A percentile compares a stretch with the other conserved stretches of the same genome.
Evolutionary conservation across 1,284 basidiomycete genomes (phyloP).

Genomic region (Coniophora puteana): DNA sequence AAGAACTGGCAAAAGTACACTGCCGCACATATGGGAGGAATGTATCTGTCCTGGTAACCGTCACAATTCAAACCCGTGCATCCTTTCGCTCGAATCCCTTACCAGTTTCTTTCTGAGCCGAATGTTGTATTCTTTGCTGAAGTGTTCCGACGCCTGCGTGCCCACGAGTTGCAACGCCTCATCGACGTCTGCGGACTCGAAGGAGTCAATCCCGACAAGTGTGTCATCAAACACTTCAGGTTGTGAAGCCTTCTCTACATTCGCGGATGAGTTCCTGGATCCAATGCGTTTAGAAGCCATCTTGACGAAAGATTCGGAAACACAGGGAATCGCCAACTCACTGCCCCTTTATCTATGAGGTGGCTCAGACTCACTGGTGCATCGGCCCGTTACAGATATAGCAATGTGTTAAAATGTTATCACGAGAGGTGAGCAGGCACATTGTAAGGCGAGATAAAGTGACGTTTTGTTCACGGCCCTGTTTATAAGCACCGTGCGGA

Average conservation of each 20-base stretch:
- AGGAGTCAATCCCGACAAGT: slow-evolving; percentile 13
- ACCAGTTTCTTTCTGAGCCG: slow-evolving; percentile 59
- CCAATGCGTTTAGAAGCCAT: slow-evolving; percentile 18
- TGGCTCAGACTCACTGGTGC: too few relatives aligned
- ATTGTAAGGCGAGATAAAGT: too few relatives aligned
- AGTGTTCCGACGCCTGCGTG: slow-evolving; percentile 42
- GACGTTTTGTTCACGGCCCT: too few relatives aligned
- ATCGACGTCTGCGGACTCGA: slow-evolving; percentile 43
- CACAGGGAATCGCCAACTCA: too few relatives aligned
- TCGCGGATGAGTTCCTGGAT: slow-evolving; percentile 8
- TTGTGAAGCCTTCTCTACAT: slow-evolving; percentile 11
- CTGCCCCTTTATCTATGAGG: too few relatives aligned
- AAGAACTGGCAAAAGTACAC: slow-evolving; percentile 67
- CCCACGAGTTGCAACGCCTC: slow-evolving; percentile 61
- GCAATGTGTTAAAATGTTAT: too few relatives aligned
- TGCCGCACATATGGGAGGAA: slow-evolving; percentile 59
- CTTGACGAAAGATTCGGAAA: background rate
- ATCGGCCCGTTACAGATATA: too few relatives aligned
- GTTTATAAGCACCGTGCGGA: too few relatives aligned
- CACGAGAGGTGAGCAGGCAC: too few relatives aligned
- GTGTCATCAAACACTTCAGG: slow-evolving; percentile 12
- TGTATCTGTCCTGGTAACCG: slow-evolving; percentile 56
- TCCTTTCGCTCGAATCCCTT: slow-evolving; percentile 15
- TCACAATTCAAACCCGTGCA: background rate
- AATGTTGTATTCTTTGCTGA: slow-evolving; percentile 58